A percentile compares a stretch with the other conserved stretches of the same genome.
Conservation (phyloP, 2,329 filamentous ascomycete species). For the Pseudopithomyces chartarum region DNA sequence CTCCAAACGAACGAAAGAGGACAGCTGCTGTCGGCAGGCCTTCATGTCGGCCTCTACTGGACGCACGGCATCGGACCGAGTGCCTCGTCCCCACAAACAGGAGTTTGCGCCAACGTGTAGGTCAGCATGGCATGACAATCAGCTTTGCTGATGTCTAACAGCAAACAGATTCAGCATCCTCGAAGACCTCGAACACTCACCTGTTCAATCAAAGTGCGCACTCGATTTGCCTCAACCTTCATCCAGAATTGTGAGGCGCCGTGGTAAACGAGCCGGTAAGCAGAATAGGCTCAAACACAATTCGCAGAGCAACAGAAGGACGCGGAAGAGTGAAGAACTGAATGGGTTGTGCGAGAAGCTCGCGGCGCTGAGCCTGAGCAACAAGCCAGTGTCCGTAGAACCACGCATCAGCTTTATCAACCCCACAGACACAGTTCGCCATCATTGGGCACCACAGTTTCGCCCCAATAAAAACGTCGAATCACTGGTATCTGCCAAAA, state of each 20-base stretch:
- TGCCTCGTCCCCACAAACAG: constrained; percentile 20
- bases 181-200: constrained; percentile 23
- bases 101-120: constrained; percentile 29
- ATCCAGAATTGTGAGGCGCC: constrained; percentile 11
- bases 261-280: constrained; percentile 27
- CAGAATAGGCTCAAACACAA: constrained; percentile 15
- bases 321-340: constrained; percentile 1
- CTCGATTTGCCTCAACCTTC: constrained; percentile 23
- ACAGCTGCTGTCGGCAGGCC: constrained; percentile 18
- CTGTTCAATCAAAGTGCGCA: constrained; percentile 23
- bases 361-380: constrained; percentile 14
- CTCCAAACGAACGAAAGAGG: constrained; percentile 11
- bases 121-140: not conserved
- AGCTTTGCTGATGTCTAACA: constrained; percentile 8
- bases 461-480: constrained; percentile 15
- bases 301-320: constrained; percentile 3
- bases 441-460: constrained; percentile 32
- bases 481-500: not conserved
- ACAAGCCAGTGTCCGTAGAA: constrained; percentile 1
- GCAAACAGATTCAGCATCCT: constrained; percentile 38
- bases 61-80: constrained; percentile 7
- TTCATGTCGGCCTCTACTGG: constrained; percentile 4
- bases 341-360: constrained; percentile 15
- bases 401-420: not conserved
- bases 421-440: constrained; percentile 15